A percentile compares a stretch with the other conserved stretches of the same genome.
phyloP scores from a whole-genome alignment of 495 filamentous ascomycete genomes.

The Gamarada debralockiae region DNA sequence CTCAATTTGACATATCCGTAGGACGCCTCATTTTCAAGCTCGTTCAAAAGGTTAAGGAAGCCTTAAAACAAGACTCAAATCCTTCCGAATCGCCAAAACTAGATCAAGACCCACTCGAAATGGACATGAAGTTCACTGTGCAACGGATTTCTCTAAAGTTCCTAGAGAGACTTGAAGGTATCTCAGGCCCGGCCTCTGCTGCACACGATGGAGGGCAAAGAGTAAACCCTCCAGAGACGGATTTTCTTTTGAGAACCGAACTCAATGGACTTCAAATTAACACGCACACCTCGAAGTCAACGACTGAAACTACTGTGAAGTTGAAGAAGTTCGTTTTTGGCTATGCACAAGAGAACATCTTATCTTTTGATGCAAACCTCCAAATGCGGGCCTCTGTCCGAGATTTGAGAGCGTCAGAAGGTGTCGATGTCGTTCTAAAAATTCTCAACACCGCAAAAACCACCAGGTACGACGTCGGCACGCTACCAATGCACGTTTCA shows the following conservation, averaged over 20 bases:
- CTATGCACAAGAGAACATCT: conserved; percentile 65
- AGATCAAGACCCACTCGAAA: conserved; percentile 20
- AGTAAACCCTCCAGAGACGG: conserved; percentile 36
- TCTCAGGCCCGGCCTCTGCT: not conserved
- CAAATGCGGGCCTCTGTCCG: conserved; percentile 70
- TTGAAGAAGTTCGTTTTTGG: conserved; percentile 70
- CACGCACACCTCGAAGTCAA: conserved; percentile 21
- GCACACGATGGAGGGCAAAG: conserved; percentile 9
- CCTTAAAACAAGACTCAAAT: conserved; percentile 1
- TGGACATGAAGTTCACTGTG: conserved; percentile 43
- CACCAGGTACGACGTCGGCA: conserved; percentile 67
- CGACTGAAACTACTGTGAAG: conserved; percentile 38
- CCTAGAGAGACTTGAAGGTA: conserved; percentile 51
- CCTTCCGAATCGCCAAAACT: conserved; percentile 4
- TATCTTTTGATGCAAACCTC: conserved; percentile 65
- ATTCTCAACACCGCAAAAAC: conserved; percentile 46
- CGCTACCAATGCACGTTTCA: conserved; percentile 71
- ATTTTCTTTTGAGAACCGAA: conserved; percentile 47
- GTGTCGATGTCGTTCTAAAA: conserved; percentile 63
- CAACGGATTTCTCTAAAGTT: conserved; percentile 59
- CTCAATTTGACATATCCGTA: conserved; percentile 65
- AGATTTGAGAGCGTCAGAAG: conserved; percentile 52
- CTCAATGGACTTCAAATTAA: conserved; percentile 42
- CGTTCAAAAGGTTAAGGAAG: conserved; percentile 35
- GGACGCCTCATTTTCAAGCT: conserved; percentile 64